phyloP scores from a whole-genome alignment of 768 basidiomycete species.

The Nidularia pulvinata region DNA sequence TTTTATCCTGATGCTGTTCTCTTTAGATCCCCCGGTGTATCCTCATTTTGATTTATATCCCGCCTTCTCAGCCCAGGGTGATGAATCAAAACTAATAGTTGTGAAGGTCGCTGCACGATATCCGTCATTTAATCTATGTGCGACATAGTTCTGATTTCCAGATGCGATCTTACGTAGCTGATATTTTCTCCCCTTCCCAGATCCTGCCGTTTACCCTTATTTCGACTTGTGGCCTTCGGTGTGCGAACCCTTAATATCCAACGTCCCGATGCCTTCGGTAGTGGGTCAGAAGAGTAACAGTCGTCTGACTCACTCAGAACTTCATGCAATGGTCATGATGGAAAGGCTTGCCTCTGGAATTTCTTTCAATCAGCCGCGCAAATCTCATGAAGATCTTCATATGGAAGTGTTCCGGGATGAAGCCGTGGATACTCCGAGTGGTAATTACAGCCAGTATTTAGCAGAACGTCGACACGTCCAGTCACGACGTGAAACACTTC shows the following conservation, averaged over 20 bases:
- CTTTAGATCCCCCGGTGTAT: constrained; percentile 1
- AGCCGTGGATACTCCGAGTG: constrained; percentile 6
- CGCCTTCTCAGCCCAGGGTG: not conserved
- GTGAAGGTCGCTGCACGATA: no score
- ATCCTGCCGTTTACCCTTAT: constrained; percentile 29
- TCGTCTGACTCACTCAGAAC: constrained; percentile 27
- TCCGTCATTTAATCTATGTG: not conserved
- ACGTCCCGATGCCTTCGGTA: not conserved
- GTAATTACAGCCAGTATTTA: not conserved
- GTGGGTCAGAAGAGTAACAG: constrained; percentile 2
- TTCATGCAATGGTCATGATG: constrained; percentile 36
- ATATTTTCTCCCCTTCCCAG: constrained; percentile 13
- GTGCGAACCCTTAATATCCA: no score
- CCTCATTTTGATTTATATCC: constrained; percentile 11
- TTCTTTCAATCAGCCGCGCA: not conserved
- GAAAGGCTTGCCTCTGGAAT: constrained; percentile 10
- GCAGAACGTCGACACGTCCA: not conserved
- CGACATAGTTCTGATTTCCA: not conserved
- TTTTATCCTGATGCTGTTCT: no score
- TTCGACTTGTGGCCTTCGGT: constrained; percentile 15
- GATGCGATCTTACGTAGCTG: not conserved
- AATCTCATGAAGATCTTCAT: constrained; percentile 33
- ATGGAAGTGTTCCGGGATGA: constrained; percentile 23
- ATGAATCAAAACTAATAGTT: no score
- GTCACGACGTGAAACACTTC: not conserved